Evolutionary conservation across 225 moss, liverwort and hornwort genomes (phyloP).

Genomic region (Climacium dendroides): DNA sequence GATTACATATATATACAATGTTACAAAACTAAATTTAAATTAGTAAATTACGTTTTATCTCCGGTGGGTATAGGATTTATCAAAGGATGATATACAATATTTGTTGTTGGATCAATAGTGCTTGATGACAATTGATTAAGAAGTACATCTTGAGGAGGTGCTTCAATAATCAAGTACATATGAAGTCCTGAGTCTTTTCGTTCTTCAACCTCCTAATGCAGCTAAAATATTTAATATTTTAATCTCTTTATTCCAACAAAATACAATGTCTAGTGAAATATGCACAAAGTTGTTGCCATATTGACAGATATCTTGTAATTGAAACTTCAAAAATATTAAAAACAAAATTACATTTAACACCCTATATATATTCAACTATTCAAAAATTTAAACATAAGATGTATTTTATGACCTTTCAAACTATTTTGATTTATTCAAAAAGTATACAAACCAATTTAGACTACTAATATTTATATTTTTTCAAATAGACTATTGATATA

Average conservation of each 20-base stretch:
- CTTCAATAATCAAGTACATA: constrained; percentile 36
- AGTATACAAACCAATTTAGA: not conserved
- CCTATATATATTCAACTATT: too few relatives aligned
- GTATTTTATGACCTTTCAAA: not conserved
- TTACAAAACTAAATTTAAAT: not conserved
- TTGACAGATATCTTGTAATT: not conserved
- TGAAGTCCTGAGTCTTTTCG: constrained; percentile 32
- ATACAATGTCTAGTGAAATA: not conserved
- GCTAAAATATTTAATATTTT: not conserved
- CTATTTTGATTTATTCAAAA: not conserved
- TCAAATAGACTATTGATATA: too few relatives aligned
- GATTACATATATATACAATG: not conserved
- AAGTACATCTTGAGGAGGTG: constrained; percentile 25
- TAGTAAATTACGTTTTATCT: constrained; percentile 44
- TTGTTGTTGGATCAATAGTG: constrained; percentile 41
- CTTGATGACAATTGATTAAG: constrained; percentile 18
- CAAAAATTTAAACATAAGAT: too few relatives aligned
- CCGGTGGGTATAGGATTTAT: constrained; percentile 37
- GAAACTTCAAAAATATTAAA: not conserved
- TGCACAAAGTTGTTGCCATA: fast-evolving
- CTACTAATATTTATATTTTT: not conserved
- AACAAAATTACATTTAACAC: too few relatives aligned
- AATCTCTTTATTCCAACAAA: not conserved
- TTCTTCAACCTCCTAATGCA: not conserved
- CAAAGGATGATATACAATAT: constrained; percentile 36